Base-by-base conservation (phyloP, 495 filamentous ascomycete species). In the Ramalina peruviana region DNA sequence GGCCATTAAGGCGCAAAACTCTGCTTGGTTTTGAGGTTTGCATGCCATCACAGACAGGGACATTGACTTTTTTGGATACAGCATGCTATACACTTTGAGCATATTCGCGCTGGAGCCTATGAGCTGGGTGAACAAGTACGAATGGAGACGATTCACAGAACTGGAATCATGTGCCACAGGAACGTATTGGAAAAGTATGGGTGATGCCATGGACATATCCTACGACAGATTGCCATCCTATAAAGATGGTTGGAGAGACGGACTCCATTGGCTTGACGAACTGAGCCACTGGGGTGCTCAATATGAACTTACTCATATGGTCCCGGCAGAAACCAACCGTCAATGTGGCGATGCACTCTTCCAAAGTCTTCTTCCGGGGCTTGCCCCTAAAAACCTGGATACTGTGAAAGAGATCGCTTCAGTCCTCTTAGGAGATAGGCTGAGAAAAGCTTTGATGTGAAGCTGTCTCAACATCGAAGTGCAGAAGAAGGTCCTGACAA, bases 101-200 rank as follows among this genome's bases (percentile, higher is more conserved):
- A 66, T 82, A 0, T 83, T 83, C 58, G 70, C 76, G 0, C 55
- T 70, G 0, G 72, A 83, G 51, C 79, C 78, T 0, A 62, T 74
- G 43, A 61, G 67, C 6, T 84, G 78, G 62, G 68, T 79, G 20
- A 55, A 63, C 5, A 54, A 57, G 4, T 82, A 72, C 55, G 81
- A 85, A 54, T 85, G 80, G 80, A 72, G 81, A 4, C 13, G 59
- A 0, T 54, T 82, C 49, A 80, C 66, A 15, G 73, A 79, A 0
- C 62, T 85, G 50, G 81, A 85, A 58, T 59, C 61, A 12, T 83
- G 80, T 54, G 81, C 80, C 0, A 66, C 74, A 43, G 79, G 74
- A 6, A 76, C 75, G 0, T 80, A 77, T 57, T 82, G 79, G 77
- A 82, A 81, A 59, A 65, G 64, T 45, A 59, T 78, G 12, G 79